Conservation (phyloP, 371 early-diverging fungal species). For the Thermomucor indicae-seudaticae region DNA sequence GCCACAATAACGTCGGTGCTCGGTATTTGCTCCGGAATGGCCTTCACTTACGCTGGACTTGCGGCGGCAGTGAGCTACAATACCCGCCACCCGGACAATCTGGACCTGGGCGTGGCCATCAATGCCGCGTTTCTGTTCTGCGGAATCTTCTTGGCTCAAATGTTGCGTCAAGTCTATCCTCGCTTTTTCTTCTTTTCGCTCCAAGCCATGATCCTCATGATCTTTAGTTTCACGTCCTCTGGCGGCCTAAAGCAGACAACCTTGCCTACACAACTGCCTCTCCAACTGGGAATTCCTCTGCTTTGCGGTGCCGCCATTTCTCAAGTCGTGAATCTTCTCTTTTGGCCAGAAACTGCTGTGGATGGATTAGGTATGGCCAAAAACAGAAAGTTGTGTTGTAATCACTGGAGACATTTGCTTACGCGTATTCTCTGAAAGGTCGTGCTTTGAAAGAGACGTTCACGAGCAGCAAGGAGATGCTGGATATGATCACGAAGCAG, state of each 20-base stretch:
- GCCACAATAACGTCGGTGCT: constrained; percentile 33
- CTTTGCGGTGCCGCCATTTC: constrained; percentile 19
- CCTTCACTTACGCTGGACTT: constrained; percentile 28
- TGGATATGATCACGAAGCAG: constrained; percentile 39
- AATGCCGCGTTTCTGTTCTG: constrained; percentile 15
- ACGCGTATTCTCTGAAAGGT: constrained; percentile 18
- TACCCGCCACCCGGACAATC: constrained; percentile 10
- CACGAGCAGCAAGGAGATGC: constrained; percentile 35
- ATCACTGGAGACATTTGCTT: no score
- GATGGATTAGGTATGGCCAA: constrained; percentile 35
- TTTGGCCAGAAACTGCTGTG: constrained; percentile 51
- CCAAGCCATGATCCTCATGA: constrained; percentile 26
- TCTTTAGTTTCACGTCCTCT: constrained; percentile 13
- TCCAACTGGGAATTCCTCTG: constrained; percentile 19
- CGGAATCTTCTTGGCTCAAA: constrained; percentile 18
- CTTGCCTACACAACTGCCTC: constrained; percentile 4
- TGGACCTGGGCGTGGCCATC: constrained; percentile 6
- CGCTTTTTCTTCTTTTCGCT: constrained; percentile 26
- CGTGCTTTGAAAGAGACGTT: constrained; percentile 40
- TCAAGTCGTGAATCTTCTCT: constrained; percentile 30
- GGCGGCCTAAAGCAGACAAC: constrained; percentile 10
- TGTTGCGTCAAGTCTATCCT: constrained; percentile 18
- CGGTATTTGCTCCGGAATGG: constrained; percentile 26
- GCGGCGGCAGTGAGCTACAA: constrained; percentile 24
- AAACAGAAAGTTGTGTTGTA: no score